Evolutionary conservation across 495 filamentous ascomycete species (phyloP), one percentile per base, ranked within the genome.

Genomic region (Lindgomyces ingoldianus): DNA sequence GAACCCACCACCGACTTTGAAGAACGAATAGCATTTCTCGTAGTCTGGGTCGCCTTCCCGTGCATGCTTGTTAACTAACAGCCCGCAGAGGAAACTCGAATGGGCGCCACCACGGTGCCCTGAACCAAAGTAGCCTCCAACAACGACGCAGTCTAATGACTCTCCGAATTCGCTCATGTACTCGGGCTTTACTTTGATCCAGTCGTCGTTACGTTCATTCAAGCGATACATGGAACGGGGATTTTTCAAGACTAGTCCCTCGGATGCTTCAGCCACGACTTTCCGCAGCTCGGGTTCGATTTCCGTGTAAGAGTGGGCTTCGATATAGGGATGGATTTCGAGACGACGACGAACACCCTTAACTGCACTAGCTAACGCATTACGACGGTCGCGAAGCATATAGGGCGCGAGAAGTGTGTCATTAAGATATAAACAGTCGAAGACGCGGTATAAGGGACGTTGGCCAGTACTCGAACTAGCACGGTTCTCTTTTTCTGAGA

Each of bases 181-280:
- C 62, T 98, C 94, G 4, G 94, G 94, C 73, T 98, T 98, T 19
- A 98, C 92, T 74, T 98, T 98, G 80, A 98, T 90, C 94, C 94
- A 98, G 78, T 96, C 89, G 70, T 97, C 91, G 71, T 94, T 94
- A 27, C 94, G 89, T 65, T 91, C 89, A 74, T 96, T 96, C 29
- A 96, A 79, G 25, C 86, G 84, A 73, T 98, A 98, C 50, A 83
- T 78, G 1, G 91, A 94, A 12, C 89, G 81, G 4, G 94, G 94
- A 70, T 96, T 98, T 77, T 98, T 98, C 59, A 98, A 78, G 0
- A 98, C 92, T 6, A 98, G 78, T 3, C 94, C 94, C 74, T 98
- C 94, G 2, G 89, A 91, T 1, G 91, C 86, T 68, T 95, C 89
- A 3, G 89, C 90, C 4, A 98, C 88, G 14, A 98, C 89, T 67